A percentile compares a stretch with the other conserved stretches of the same genome.
Evolutionary conservation across 2,329 filamentous ascomycete species (phyloP).

Genomic region (Fusarium pininemorale): DNA sequence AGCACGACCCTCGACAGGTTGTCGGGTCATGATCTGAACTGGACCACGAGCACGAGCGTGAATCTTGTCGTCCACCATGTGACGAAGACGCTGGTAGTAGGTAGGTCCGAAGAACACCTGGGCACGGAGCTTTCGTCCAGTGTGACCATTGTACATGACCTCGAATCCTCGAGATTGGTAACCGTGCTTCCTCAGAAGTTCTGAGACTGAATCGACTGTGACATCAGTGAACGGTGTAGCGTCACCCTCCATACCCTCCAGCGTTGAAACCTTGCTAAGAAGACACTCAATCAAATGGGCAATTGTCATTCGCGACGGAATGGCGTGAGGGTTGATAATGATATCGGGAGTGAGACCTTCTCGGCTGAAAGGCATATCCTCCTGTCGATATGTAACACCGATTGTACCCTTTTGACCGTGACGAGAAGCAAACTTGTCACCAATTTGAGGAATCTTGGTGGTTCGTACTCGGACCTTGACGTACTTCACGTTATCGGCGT

Average conservation of each 20-base stretch:
- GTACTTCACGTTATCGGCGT: slow-evolving; percentile 91
- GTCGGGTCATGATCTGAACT: slow-evolving; percentile 95
- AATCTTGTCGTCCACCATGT: slow-evolving; percentile 99
- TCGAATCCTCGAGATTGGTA: slow-evolving; percentile 98
- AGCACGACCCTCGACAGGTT: slow-evolving; percentile 98
- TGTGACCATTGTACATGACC: slow-evolving; percentile 99
- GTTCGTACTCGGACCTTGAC: slow-evolving; percentile 98
- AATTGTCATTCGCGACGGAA: slow-evolving; percentile 99
- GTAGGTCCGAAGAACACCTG: slow-evolving; percentile 98
- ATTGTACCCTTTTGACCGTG: slow-evolving; percentile 99
- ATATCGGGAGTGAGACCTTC: slow-evolving; percentile 94
- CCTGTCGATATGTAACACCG: slow-evolving; percentile 95
- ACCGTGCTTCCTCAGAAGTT: slow-evolving; percentile 84
- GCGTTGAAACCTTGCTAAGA: slow-evolving; percentile 91
- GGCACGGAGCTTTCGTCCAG: slow-evolving; percentile 88
- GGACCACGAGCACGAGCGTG: slow-evolving; percentile 97
- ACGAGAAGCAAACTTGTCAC: slow-evolving; percentile 98
- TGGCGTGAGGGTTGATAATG: slow-evolving; percentile 99
- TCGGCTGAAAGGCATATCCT: slow-evolving; percentile 97
- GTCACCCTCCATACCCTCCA: slow-evolving; percentile 95
- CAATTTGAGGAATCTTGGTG: slow-evolving; percentile 98
- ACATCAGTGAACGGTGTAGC: slow-evolving; percentile 98
- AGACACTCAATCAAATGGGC: slow-evolving; percentile 99
- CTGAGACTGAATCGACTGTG: slow-evolving; percentile 92
- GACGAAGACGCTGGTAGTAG: slow-evolving; percentile 97